Evolutionary conservation across 129 eudicot genomes (phyloP).

Genomic region (Kitagawia praeruptora): DNA sequence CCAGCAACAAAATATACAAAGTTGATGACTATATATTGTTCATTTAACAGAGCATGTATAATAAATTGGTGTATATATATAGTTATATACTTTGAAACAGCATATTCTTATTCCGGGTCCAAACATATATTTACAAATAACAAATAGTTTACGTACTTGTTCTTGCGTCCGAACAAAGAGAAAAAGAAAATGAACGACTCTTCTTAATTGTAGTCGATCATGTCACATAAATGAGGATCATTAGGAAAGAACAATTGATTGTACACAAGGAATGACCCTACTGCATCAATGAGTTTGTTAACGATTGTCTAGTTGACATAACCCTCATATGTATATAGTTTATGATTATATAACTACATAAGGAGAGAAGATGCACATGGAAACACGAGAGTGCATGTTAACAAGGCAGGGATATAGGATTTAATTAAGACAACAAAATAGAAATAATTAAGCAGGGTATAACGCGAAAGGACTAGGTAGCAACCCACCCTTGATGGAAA

Average conservation of each 20-base stretch:
- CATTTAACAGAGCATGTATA: not conserved
- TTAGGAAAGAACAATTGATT: not conserved
- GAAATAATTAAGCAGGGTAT: not conserved
- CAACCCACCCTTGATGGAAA: constrained; percentile 31
- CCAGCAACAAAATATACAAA: not conserved
- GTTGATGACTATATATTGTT: not conserved
- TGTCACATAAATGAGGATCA: constrained; percentile 8
- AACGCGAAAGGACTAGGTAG: constrained; percentile 25
- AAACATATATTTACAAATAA: constrained; percentile 2
- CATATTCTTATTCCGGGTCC: constrained; percentile 6
- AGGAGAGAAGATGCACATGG: constrained; percentile 42
- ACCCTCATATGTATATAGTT: not conserved
- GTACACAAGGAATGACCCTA: too few relatives aligned
- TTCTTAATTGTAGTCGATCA: not conserved
- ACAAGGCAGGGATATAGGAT: constrained; percentile 14
- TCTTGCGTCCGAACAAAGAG: not conserved
- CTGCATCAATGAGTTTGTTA: not conserved
- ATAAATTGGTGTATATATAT: not conserved
- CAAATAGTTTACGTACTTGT: not conserved
- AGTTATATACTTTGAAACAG: not conserved
- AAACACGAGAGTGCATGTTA: constrained; percentile 48
- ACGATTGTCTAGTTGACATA: constrained; percentile 3
- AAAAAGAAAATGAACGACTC: not conserved
- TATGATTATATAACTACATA: not conserved
- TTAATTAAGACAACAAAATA: constrained; percentile 26